Base-by-base conservation (phyloP, 768 basidiomycete species). In the Tricholoma flavovirens region DNA sequence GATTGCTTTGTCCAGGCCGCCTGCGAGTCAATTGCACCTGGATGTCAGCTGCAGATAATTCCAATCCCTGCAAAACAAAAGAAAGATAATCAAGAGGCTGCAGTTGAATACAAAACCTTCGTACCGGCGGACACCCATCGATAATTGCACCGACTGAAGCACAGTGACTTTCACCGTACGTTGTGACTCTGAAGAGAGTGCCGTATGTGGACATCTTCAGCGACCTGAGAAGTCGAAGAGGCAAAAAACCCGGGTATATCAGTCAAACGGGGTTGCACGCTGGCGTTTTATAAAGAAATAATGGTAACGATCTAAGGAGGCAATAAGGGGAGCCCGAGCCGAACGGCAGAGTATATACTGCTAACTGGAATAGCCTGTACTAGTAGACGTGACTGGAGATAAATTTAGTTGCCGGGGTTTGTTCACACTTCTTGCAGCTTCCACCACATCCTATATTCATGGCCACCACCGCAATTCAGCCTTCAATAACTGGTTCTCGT, bases 121-220 rank as follows among this genome's bases (percentile, higher is more conserved):
- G 55, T 71, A 97, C 96, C 36, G 96, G 96, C 53, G 96, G 96
- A 62, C 93, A 93, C 32, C 97, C 97, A 68, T 98, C 97, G 64
- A 99, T 85, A 71, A 99, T 98, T 33, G 92, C 93, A 12, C 97
- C 97, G 33, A 98, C 97, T 12, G 93, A 95, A 29, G 90, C 84
- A 69, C 97, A 98, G 70, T 99, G 97, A 60, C 90, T 93, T 77
- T 99, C 97, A 57, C 97, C 97, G 68, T 90, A 99, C 60, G 97
- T 99, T 53, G 95, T 95, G 24, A 99, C 97, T 48, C 93, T 83
- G 77, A 91, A 99, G 36, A 91, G 77, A 22, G 79, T 83, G 21
- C 97, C 97, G 72, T 89, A 99, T 54, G 94, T 90, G 21, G 93
- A 96, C 97, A 99, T 98, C 57, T 29, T 61, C 48, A 38, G n/a